Evolutionary conservation across 371 early-diverging fungal species (phyloP), one percentile per base, ranked within the genome.

Genomic region (Dichotomocladium elegans): DNA sequence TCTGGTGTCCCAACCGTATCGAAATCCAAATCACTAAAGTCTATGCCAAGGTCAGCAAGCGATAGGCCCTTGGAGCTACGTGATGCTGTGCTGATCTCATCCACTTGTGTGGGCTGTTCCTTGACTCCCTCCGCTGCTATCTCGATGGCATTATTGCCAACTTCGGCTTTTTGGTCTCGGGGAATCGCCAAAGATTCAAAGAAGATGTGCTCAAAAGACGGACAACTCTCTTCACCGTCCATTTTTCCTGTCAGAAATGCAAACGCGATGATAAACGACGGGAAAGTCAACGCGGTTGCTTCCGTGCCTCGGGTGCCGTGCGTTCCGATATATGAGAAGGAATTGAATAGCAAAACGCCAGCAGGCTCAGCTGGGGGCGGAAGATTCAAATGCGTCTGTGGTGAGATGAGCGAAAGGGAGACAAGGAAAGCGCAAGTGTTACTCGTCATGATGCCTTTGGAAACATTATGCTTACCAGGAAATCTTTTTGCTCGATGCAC

Each of bases 281-380:
- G 37, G 27, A 66, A 63, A 5, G 65, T 57, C 22, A 74, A 33
- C 3, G 55, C 60, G 2, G 58, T 49, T 11, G 62, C 53, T 14
- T 55, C 66, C 6, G 51, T 30, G 11, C 42, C 43, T 26, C 59
- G 58, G 21, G 57, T 53, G 17, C 73, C 73, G 37, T 70, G 73
- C 15, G 68, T 67, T 21, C 72, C 78, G 10, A 75, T 47, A 25
- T 73, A 72, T 9, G 70, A 73, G 42, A 80, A 73, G 3, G 75
- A 58, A 42, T 73, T 72, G 56, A 68, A 80, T 11, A 80, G 41
- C 6, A 80, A 34, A 10, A 73, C 51, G 6, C 66, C 72, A 1
- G 72, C 74, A 15, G 69, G 63, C 21, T 70, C 72, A 3, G 74
- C 42, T 41, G 59, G 47, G 12, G 50, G 21, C 8, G 80, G 74